Evolutionary conservation across 2,329 filamentous ascomycete genomes (phyloP).

Genomic region (Botrytis galanthina): DNA sequence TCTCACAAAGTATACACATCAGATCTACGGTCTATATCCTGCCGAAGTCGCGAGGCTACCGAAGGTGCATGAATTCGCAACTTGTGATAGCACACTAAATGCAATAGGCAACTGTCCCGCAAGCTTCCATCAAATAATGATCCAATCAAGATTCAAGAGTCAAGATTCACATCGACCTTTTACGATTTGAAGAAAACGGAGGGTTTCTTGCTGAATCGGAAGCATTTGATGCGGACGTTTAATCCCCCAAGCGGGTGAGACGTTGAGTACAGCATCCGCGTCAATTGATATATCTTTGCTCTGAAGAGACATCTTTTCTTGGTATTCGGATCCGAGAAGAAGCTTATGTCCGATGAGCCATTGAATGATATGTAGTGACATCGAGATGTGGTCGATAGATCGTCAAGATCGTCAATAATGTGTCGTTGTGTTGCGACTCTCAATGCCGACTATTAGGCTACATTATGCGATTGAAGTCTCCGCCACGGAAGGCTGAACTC

Average conservation of each 20-base stretch:
- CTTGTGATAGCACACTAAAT: not conserved
- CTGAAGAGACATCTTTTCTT: not conserved
- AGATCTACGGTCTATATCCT: not conserved
- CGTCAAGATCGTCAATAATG: not conserved
- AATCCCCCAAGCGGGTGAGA: not conserved
- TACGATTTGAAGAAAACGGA: not conserved
- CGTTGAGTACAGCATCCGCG: too few relatives aligned
- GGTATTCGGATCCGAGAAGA: too few relatives aligned
- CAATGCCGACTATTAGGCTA: not conserved
- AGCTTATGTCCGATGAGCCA: too few relatives aligned
- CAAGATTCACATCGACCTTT: too few relatives aligned
- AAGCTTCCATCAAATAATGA: not conserved
- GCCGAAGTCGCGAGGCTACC: not conserved
- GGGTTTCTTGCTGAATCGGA: not conserved
- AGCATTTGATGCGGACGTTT: not conserved
- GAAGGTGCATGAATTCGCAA: not conserved
- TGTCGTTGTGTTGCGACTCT: too few relatives aligned
- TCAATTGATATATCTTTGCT: not conserved
- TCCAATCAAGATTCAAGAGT: not conserved
- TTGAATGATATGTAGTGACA: not conserved
- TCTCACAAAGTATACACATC: not conserved
- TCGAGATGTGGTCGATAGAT: not conserved
- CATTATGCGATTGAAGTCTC: not conserved
- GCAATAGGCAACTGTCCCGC: not conserved
- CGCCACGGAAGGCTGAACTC: not conserved